These are phyloP conservation scores for Iberis amara DNA, from an alignment of 441 rosid species.

Conservation along the genomic window DNA sequence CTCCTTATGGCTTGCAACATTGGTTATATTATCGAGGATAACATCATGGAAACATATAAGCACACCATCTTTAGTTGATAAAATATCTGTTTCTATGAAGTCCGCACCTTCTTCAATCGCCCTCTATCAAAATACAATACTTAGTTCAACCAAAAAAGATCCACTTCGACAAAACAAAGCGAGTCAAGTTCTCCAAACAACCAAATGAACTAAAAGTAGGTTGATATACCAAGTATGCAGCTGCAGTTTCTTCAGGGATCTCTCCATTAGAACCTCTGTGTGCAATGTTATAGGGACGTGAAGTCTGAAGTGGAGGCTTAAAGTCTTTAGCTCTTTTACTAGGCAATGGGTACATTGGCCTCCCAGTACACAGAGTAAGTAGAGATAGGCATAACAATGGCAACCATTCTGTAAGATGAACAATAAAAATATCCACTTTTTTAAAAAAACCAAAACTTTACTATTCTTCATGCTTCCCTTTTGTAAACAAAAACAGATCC, in stretches of 20 bases:
- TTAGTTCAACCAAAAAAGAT: constrained; percentile 4
- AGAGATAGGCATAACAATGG: too few relatives aligned
- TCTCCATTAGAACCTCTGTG: constrained; percentile 82
- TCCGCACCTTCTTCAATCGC: constrained; percentile 96
- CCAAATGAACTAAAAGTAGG: background rate
- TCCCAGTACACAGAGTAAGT: too few relatives aligned
- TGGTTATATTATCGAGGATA: constrained; percentile 61
- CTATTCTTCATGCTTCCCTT: too few relatives aligned
- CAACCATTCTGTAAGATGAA: too few relatives aligned
- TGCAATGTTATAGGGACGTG: constrained; percentile 29
- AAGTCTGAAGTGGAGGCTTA: too few relatives aligned
- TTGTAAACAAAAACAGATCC: too few relatives aligned
- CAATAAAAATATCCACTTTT: too few relatives aligned
- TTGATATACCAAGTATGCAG: constrained; percentile 71
- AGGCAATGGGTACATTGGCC: too few relatives aligned
- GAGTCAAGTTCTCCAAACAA: background rate
- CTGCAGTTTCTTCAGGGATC: constrained; percentile 34
- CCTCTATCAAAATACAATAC: constrained; percentile 44
- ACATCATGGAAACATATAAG: constrained; percentile 85
- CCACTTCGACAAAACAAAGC: background rate
- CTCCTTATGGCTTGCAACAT: constrained; percentile 58
- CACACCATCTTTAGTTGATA: constrained; percentile 82
- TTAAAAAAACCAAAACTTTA: too few relatives aligned
- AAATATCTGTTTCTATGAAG: constrained; percentile 86
- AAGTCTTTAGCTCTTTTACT: too few relatives aligned